Evolutionary conservation across 495 filamentous ascomycete genomes (phyloP), one percentile per base, ranked within the genome.

Genomic region (Aspergillus homomorphus): DNA sequence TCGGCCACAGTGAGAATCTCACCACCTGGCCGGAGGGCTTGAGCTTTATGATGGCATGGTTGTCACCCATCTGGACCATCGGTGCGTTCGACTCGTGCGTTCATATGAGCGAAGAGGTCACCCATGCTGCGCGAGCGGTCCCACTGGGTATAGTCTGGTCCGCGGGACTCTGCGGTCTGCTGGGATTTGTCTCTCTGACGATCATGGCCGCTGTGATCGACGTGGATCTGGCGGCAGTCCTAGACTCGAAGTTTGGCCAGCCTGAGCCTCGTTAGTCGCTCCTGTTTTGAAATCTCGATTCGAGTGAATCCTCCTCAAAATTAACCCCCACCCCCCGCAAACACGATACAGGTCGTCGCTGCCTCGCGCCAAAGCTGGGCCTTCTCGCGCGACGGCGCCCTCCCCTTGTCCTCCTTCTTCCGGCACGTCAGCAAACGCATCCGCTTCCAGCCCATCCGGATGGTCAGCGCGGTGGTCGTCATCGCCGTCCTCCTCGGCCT

Each of bases 51-150:
- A 65, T 89, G 23, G 66, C 81, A 7, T 88, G 86, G 86, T 71
- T 89, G 6, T 77, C 71, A 15, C 85, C 86, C 0, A 87, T 89
- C 51, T 89, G 86, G 86, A 85, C 84, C 0, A 86, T 88, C 58
- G 85, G 84, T 0, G 77, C 69, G 0, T 80, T 82, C 38, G 77
- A 82, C 63, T 75, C 72, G 0, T 82, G 80, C 50, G 78, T 84
- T 9, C 84, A 87, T 66, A 87, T 87, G 77, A 80, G 75, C 43
- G 86, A 88, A 64, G 86, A 89, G 62, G 84, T 84, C 6, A 73
- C 78, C 8, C 85, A 88, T 70, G 85, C 85, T 14, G 73, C 82
- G 0, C 80, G 75, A 30, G 84, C 85, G 7, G 84, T 87, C 9
- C 85, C 86, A 0, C 67, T 83, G 56, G 84, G 85, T 3, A 87